These are phyloP conservation scores for Margaritispora aquatica DNA, from an alignment of 495 filamentous ascomycete species.

Conservation along the genomic window DNA sequence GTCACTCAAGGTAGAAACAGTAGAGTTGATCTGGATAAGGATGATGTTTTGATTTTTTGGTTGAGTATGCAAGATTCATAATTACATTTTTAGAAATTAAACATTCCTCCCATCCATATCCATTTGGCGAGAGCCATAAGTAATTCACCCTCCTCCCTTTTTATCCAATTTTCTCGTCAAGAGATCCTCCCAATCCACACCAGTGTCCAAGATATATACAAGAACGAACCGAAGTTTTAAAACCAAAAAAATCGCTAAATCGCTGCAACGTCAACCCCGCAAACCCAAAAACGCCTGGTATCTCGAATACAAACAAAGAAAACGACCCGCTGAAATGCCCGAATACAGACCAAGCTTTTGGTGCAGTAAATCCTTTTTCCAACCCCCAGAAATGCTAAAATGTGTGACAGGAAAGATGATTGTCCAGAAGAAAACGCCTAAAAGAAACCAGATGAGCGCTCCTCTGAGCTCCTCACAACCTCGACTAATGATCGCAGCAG, in stretches of 20 bases:
- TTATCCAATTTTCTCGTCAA: too few species aligned
- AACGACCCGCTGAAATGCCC: background rate
- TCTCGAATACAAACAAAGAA: background rate
- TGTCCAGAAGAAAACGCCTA: background rate
- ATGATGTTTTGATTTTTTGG: too few species aligned
- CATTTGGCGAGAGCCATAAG: background rate
- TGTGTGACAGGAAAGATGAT: background rate
- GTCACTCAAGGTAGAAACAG: background rate
- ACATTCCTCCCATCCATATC: background rate
- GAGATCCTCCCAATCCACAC: too few species aligned
- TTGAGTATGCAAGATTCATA: background rate
- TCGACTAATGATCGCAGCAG: conserved; percentile 4
- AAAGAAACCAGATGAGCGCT: background rate
- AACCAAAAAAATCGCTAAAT: background rate
- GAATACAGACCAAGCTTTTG: too few species aligned
- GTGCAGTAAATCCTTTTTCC: too few species aligned
- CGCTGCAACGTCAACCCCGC: too few species aligned
- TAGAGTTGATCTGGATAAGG: too few species aligned
- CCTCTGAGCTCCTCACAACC: background rate
- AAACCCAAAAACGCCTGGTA: background rate
- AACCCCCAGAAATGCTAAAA: background rate
- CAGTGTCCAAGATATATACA: too few species aligned
- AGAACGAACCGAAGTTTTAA: too few species aligned
- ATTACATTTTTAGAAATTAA: background rate
- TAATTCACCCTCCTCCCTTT: too few species aligned